These are phyloP conservation scores for Ophiostoma sp. DNA, from an alignment of 2,329 filamentous ascomycete species.

Conservation along the genomic window DNA sequence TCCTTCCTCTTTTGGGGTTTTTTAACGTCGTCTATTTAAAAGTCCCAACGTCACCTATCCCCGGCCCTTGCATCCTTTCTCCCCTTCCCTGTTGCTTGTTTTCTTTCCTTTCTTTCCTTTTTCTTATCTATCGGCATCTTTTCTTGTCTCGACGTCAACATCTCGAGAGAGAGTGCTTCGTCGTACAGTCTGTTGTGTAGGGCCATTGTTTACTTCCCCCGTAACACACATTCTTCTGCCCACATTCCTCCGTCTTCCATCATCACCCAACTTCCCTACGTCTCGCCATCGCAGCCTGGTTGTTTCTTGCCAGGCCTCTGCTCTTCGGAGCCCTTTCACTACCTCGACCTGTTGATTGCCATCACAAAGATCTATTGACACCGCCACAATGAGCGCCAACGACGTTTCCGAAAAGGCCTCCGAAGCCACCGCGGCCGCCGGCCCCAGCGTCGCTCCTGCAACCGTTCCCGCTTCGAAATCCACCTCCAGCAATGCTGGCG, in stretches of 20 bases:
- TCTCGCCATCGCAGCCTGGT: neutral
- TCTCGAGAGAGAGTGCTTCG: neutral
- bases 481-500: constrained; percentile 36
- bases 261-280: neutral
- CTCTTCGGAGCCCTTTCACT: constrained; percentile 6
- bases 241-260: neutral
- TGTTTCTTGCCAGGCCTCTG: neutral
- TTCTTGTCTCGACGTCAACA: neutral
- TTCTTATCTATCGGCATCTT: neutral
- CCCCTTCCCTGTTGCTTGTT: neutral
- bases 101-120: too few relatives aligned
- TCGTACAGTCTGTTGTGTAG: neutral
- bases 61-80: neutral
- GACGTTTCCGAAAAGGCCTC: constrained; percentile 25
- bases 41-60: constrained; percentile 1
- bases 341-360: neutral
- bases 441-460: constrained; percentile 10
- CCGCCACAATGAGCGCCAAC: constrained; percentile 19
- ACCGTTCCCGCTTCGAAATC: constrained; percentile 28
- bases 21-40: neutral
- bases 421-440: constrained; percentile 16
- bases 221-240: neutral
- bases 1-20: constrained; percentile 4
- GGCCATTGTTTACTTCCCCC: neutral
- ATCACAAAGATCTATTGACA: neutral